Percentiles rank a stretch among this genome's conserved stretches.
These are phyloP conservation scores for Trichosporon ovoides DNA, from an alignment of 1,284 basidiomycete genomes.

Conservation along the genomic window DNA sequence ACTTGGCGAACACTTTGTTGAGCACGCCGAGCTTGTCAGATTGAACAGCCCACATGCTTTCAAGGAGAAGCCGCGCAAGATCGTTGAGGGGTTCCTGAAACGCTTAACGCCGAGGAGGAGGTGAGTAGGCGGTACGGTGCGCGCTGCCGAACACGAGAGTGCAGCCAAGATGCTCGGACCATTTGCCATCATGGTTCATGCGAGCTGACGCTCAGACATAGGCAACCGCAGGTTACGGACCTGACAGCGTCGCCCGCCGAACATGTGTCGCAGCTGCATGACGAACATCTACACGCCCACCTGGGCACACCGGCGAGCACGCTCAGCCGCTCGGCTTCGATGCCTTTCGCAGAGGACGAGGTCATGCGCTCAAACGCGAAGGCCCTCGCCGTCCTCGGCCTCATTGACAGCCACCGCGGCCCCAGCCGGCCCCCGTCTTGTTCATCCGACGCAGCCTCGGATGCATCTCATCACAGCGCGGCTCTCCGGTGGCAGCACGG, in stretches of 20 bases:
- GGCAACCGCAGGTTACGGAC: neutral
- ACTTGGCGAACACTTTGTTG: neutral
- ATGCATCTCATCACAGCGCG: neutral
- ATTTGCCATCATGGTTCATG: no score
- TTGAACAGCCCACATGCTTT: neutral
- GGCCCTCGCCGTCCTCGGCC: neutral
- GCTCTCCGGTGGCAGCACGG: neutral
- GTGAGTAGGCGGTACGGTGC: neutral
- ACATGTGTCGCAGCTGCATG: neutral
- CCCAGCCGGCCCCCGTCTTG: neutral
- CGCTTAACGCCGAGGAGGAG: conserved; percentile 8
- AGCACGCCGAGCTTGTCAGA: neutral
- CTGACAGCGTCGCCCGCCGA: neutral
- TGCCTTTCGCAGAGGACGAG: neutral
- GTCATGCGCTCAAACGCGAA: neutral
- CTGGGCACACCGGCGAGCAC: neutral
- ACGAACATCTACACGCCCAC: neutral
- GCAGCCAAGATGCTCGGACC: no score
- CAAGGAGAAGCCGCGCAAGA: conserved; percentile 3
- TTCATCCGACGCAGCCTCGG: neutral
- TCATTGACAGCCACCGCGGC: neutral
- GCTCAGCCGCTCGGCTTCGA: no score
- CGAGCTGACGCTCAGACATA: neutral
- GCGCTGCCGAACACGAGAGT: no score
- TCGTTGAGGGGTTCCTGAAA: conserved; percentile 9